Evolutionary conservation across 225 moss, liverwort and hornwort species (phyloP), one percentile per base, ranked within the genome.

Genomic region (Bryum argenteum): DNA sequence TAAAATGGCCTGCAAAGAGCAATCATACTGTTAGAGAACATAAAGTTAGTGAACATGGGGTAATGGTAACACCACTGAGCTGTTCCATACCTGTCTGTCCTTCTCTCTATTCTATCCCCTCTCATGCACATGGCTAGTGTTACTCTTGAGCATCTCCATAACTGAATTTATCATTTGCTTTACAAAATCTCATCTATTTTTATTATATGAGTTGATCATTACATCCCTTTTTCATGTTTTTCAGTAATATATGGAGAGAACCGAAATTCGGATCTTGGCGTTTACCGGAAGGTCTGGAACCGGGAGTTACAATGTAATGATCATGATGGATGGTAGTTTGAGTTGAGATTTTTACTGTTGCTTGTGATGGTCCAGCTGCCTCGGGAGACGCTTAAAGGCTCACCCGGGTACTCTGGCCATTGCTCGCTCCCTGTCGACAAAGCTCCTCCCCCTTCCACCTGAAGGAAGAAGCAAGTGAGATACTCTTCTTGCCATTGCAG

Each of bases 231-330:
- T 12, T n/a, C 28, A 70, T 9, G 23, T 48, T 22, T 44, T 53
- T 1, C 20, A 33, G 33, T n/a, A 41, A 24, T 61, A 28, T 55
- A 21, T 23, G 9, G 58, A 66, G 8, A 48, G 57, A 70, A 12
- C 42, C 45, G 4, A 37, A 42, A 53, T 68, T 44, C 54, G 10
- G 68, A 62, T 21, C 24, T 42, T 60, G 66, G 71, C 12, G 78
- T 71, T 78, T 60, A 53, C 66, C 54, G 15, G 60, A 60, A 52
- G 53, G 52, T 7, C 20, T 39, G 71, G 60, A 66, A 3, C 39
- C n/a, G 2, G 71, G 77, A 78, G 72, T 78, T 78, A 72, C 65
- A 61, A 17, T 70, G 45, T 40, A 8, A 47, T 12, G 38, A 47
- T 47, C 65, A 65, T 20, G 54, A 44, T 64, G 24, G 56, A 44